Evolutionary conservation across 2,329 filamentous ascomycete species (phyloP).

Genomic region (Penicillium sp.): DNA sequence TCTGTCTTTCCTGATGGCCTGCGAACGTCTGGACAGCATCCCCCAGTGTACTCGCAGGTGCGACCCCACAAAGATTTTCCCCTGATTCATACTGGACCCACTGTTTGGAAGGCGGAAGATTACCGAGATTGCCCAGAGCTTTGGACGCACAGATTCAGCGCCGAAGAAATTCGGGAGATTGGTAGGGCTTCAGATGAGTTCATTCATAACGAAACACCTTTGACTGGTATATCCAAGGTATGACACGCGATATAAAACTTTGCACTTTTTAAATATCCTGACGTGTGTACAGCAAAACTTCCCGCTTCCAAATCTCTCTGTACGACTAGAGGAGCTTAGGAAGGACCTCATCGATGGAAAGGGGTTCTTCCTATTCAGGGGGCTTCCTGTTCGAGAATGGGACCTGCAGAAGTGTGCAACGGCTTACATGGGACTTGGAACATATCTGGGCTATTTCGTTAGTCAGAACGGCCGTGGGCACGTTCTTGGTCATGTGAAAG

Average conservation of each 20-base stretch:
- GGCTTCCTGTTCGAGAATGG: conserved; percentile 74
- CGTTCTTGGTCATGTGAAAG: conserved; percentile 83
- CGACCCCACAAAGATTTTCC: conserved; percentile 69
- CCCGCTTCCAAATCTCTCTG: conserved; percentile 57
- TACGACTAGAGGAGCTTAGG: conserved; percentile 56
- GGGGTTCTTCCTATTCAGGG: conserved; percentile 83
- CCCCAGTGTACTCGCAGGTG: conserved; percentile 63
- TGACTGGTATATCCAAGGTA: conserved; percentile 68
- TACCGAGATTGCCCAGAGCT: conserved; percentile 61
- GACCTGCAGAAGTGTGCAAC: conserved; percentile 73
- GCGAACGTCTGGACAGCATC: conserved; percentile 69
- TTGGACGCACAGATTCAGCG: conserved; percentile 70
- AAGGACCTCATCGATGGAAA: conserved; percentile 75
- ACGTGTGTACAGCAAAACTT: conserved; percentile 53
- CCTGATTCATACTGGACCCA: conserved; percentile 66
- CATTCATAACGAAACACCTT: conserved; percentile 60
- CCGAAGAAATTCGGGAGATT: conserved; percentile 66
- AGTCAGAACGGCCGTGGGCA: conserved; percentile 80
- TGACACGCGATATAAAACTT: not conserved
- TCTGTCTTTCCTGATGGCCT: conserved; percentile 62
- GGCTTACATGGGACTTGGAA: conserved; percentile 81
- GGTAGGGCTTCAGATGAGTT: conserved; percentile 66
- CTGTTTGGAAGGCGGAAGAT: conserved; percentile 68
- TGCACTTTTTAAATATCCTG: not conserved
- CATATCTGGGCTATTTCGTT: conserved; percentile 81